phyloP scores from a whole-genome alignment of 768 basidiomycete genomes.

The Strobilomyces echinocephalus region DNA sequence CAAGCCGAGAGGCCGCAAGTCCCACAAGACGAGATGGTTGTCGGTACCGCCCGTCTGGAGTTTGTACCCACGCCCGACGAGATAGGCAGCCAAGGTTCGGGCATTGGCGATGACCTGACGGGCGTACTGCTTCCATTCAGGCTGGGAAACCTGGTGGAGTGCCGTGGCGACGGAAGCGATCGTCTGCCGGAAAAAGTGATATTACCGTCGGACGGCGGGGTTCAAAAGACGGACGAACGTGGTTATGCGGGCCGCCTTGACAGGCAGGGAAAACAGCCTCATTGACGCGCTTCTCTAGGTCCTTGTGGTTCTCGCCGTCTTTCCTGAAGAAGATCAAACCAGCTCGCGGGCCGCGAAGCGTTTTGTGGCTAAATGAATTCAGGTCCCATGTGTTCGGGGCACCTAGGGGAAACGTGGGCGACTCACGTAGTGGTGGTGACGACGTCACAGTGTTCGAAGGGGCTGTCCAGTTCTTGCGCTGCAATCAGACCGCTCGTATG shows the following conservation, averaged over 20 bases:
- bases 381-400: background rate
- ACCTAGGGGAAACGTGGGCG: background rate
- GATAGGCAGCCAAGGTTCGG: constrained; percentile 62
- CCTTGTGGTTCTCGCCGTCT: constrained; percentile 72
- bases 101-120: constrained; percentile 93
- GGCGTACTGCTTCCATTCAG: constrained; percentile 87
- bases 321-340: constrained; percentile 98
- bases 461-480: constrained; percentile 82
- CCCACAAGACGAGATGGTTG: constrained; percentile 98
- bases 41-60: constrained; percentile 96
- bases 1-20: constrained; percentile 87
- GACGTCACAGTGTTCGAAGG: constrained; percentile 95
- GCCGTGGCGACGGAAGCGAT: constrained; percentile 94
- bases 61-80: constrained; percentile 82
- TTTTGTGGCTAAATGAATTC: constrained; percentile 71
- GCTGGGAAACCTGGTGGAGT: constrained; percentile 85
- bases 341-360: constrained; percentile 95
- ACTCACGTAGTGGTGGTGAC: constrained; percentile 94
- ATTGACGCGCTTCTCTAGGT: constrained; percentile 95
- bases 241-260: constrained; percentile 99
- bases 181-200: constrained; percentile 46
- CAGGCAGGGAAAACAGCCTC: constrained; percentile 99
- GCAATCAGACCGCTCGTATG: constrained; percentile 96
- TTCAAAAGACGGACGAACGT: constrained; percentile 46
- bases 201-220: background rate